These are phyloP conservation scores for Angomonas deanei DNA, from an alignment of 208 protist species.

Conservation along the genomic window DNA sequence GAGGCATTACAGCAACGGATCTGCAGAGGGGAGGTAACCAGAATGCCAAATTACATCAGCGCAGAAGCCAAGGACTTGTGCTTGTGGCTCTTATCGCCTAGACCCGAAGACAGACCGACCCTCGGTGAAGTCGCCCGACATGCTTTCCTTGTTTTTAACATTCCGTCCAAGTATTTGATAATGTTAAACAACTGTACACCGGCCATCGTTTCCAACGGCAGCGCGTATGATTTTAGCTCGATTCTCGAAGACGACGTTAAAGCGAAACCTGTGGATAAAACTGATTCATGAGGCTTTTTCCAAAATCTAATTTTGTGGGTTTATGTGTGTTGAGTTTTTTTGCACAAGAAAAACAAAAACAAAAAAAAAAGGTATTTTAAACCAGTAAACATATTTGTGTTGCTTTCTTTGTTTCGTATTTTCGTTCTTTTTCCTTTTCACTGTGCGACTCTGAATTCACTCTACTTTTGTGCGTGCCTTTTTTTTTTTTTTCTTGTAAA, in stretches of 20 bases:
- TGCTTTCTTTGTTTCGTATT: too few species aligned
- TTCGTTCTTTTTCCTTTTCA: constrained; percentile 13
- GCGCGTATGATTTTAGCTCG: constrained; percentile 65
- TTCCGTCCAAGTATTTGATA: constrained; percentile 39
- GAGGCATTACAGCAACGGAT: constrained; percentile 49
- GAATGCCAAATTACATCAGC: constrained; percentile 53
- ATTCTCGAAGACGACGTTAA: constrained; percentile 32
- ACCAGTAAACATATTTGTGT: too few species aligned
- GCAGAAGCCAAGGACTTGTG: constrained; percentile 51
- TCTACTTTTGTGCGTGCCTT: not conserved
- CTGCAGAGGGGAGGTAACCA: constrained; percentile 32
- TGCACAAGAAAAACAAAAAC: not conserved
- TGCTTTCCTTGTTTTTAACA: constrained; percentile 49
- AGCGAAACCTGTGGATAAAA: constrained; percentile 3
- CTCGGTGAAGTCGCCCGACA: constrained; percentile 66
- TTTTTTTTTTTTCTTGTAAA: constrained; percentile 13
- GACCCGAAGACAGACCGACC: constrained; percentile 50
- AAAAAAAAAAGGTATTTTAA: not conserved
- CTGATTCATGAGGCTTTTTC: constrained; percentile 5
- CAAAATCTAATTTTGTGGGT: too few species aligned
- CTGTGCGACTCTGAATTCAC: too few species aligned
- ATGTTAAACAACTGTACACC: constrained; percentile 30
- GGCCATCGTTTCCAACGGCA: constrained; percentile 27
- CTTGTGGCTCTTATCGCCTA: constrained; percentile 48
- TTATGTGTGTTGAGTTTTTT: too few species aligned